Conservation (phyloP, 108 stramenopile species). For the Halocafeteria seosinensis region DNA sequence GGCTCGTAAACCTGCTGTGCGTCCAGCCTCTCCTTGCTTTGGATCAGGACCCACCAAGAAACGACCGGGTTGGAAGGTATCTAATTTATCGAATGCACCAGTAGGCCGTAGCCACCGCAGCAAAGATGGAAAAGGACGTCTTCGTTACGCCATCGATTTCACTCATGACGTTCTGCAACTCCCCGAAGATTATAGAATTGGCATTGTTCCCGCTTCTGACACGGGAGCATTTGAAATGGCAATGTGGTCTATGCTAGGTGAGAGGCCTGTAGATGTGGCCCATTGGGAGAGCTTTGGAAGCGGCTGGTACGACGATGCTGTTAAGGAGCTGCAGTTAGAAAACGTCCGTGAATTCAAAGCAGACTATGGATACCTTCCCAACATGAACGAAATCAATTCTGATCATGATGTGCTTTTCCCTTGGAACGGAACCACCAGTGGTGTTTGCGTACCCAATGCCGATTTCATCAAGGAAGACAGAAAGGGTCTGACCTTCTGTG, state of each 20-base stretch:
- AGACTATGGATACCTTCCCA: constrained; percentile 83
- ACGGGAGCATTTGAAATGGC: constrained; percentile 99
- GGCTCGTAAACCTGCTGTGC: constrained; percentile 3
- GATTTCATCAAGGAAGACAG: constrained; percentile 76
- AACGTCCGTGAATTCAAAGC: constrained; percentile 67
- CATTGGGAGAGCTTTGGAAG: constrained; percentile 98
- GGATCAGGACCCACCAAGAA: constrained; percentile 76
- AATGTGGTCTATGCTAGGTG: constrained; percentile 97
- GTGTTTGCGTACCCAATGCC: constrained; percentile 71
- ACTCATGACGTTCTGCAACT: constrained; percentile 74
- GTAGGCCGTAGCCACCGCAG: constrained; percentile 90
- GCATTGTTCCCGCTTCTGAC: constrained; percentile 93
- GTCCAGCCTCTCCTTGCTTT: constrained; percentile 31
- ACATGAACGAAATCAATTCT: constrained; percentile 59
- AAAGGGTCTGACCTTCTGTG: constrained; percentile 77
- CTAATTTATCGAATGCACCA: constrained; percentile 47
- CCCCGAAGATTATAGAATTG: constrained; percentile 77
- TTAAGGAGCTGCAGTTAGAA: constrained; percentile 65
- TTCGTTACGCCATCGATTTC: constrained; percentile 75
- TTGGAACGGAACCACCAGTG: constrained; percentile 97
- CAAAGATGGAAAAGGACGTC: constrained; percentile 83
- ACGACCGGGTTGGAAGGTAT: constrained; percentile 74
- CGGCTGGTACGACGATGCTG: constrained; percentile 83
- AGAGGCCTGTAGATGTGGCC: constrained; percentile 73
- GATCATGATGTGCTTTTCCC: constrained; percentile 92